Evolutionary conservation across 2,329 filamentous ascomycete genomes (phyloP).

Genomic region (Neoascochyta sp.): DNA sequence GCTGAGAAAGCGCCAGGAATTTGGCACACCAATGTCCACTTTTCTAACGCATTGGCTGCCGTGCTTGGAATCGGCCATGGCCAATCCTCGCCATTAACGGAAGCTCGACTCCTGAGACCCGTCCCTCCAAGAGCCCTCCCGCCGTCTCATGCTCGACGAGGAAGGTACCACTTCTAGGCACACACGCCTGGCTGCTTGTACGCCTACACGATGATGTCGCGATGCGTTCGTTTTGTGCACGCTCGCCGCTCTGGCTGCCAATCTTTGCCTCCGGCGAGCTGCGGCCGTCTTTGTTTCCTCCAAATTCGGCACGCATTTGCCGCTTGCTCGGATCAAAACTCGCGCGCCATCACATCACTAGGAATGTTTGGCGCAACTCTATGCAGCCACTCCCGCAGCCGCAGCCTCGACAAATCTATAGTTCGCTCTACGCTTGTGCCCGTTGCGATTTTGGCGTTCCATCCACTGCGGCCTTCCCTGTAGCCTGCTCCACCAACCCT

Average conservation of each 20-base stretch:
- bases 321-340: conserved; percentile 8
- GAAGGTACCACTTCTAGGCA: too few relatives aligned
- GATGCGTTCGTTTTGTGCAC: conserved; percentile 1
- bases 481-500: conserved; percentile 21
- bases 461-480: conserved; percentile 16
- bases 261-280: conserved; percentile 9
- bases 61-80: conserved; percentile 16
- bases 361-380: conserved; percentile 15
- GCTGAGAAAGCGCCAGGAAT: conserved; percentile 22
- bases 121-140: conserved; percentile 16
- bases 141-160: conserved; percentile 4
- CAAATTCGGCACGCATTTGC: conserved; percentile 14
- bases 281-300: conserved; percentile 9
- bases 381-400: conserved; percentile 26
- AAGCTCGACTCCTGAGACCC: conserved; percentile 15
- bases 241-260: conserved; percentile 1
- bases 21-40: conserved; percentile 28
- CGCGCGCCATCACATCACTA: conserved; percentile 9
- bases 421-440: conserved; percentile 12
- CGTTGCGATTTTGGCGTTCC: conserved; percentile 19
- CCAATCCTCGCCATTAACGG: conserved; percentile 22
- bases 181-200: too few relatives aligned
- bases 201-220: conserved; percentile 3
- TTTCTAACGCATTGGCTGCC: conserved; percentile 24
- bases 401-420: conserved; percentile 12